Conservation (phyloP, 176 grass and related monocot genomes). For the Eragrostis nindensis region DNA sequence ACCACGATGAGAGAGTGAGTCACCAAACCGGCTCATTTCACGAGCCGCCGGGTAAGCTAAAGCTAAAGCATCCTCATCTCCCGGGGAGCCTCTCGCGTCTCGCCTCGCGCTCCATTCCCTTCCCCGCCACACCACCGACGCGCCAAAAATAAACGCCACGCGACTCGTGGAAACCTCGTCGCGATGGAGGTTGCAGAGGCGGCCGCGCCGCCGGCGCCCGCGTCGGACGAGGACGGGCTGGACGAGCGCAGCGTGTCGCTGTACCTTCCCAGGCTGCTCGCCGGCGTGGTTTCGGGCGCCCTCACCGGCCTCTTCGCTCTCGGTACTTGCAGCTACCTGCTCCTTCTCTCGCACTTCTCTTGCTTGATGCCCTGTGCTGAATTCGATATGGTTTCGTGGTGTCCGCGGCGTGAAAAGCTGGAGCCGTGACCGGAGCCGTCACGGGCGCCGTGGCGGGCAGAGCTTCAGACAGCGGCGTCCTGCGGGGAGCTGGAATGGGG, state of each 20-base stretch:
- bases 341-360: neutral
- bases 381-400: constrained; percentile 24
- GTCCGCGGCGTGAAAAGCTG: constrained; percentile 43
- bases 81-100: constrained; percentile 32
- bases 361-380: neutral
- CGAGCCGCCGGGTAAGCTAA: neutral
- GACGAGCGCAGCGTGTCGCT: constrained; percentile 44
- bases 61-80: neutral
- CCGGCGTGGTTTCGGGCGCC: constrained; percentile 64
- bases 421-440: constrained; percentile 67
- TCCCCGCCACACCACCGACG: constrained; percentile 19
- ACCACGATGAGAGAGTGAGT: constrained; percentile 2
- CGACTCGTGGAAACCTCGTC: constrained; percentile 9
- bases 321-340: constrained; percentile 30
- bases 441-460: constrained; percentile 71
- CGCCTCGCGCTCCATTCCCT: neutral
- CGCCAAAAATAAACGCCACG: constrained; percentile 52
- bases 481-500: constrained; percentile 65
- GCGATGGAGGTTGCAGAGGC: constrained; percentile 56
- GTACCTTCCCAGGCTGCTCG: constrained; percentile 58
- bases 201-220: neutral
- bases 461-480: constrained; percentile 66
- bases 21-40: constrained; percentile 1
- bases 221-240: constrained; percentile 21
- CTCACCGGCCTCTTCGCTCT: constrained; percentile 76